Evolutionary conservation across 306 rosid genomes (phyloP).

Genomic region (Citrullus amarus): DNA sequence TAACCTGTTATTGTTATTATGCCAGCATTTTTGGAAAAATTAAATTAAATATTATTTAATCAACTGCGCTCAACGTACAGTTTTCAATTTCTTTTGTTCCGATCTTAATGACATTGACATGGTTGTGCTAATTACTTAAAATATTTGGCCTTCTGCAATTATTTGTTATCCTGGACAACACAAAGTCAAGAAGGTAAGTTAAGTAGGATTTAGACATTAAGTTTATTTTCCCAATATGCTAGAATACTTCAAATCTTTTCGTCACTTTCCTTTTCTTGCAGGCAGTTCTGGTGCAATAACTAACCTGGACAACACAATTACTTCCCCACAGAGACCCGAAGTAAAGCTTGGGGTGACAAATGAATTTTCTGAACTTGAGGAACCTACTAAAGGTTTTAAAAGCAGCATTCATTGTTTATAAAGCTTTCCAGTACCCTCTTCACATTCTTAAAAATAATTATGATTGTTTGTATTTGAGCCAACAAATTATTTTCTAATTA

Average conservation of each 20-base stretch:
- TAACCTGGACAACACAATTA: background rate
- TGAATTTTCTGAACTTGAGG: background rate
- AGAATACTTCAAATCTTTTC: background rate
- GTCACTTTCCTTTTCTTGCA: constrained; percentile 12
- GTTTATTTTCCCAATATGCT: background rate
- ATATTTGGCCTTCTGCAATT: background rate
- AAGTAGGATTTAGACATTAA: background rate
- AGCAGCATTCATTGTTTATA: background rate
- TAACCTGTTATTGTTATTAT: background rate
- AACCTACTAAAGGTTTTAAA: background rate
- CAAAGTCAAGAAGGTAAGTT: background rate
- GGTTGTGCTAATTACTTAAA: background rate
- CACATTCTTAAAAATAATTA: background rate
- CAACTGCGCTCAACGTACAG: background rate
- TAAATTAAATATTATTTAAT: background rate
- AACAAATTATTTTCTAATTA: background rate
- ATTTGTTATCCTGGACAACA: background rate
- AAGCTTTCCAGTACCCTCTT: background rate
- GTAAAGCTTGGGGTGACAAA: background rate
- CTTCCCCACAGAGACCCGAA: background rate
- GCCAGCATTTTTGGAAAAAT: background rate
- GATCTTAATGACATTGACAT: background rate
- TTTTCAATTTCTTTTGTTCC: background rate
- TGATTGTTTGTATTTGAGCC: background rate
- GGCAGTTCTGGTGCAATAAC: background rate